A percentile compares a stretch with the other conserved stretches of the same genome.
Conservation (phyloP, 345 rosid species). For the Aurinia saxatilis region DNA sequence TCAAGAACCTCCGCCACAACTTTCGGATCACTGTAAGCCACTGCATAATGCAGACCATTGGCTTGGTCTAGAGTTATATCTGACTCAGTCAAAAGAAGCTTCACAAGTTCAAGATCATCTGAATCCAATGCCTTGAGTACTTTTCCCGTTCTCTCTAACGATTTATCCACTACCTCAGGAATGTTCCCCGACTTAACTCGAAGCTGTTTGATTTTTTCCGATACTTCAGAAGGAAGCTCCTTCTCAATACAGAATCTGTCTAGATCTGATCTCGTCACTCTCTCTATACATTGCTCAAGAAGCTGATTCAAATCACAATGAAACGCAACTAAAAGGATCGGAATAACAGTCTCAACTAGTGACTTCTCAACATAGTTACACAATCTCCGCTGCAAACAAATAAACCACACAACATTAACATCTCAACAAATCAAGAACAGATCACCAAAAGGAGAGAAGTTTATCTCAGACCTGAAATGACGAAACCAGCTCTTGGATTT, state of each 20-base stretch:
- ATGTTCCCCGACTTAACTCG: constrained; percentile 31
- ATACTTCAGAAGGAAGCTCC: constrained; percentile 72
- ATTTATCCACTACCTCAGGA: constrained; percentile 33
- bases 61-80: constrained; percentile 70
- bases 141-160: constrained; percentile 58
- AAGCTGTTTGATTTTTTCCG: constrained; percentile 43
- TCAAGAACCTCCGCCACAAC: constrained; percentile 70
- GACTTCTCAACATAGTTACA: constrained; percentile 72
- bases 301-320: constrained; percentile 74
- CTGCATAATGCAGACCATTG: constrained; percentile 79
- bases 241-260: constrained; percentile 63
- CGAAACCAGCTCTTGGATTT: constrained; percentile 66
- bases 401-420: background rate
- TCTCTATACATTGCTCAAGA: constrained; percentile 59
- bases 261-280: constrained; percentile 80
- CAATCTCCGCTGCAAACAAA: constrained; percentile 60
- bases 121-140: constrained; percentile 89
- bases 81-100: constrained; percentile 79
- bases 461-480: constrained; percentile 59
- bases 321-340: constrained; percentile 76
- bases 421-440: constrained; percentile 9
- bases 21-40: constrained; percentile 90
- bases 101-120: constrained; percentile 88
- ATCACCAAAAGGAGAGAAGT: background rate
- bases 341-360: constrained; percentile 65